phyloP scores from a whole-genome alignment of 805 yeast species.

The Yamadazyma takamatsuzukensis region DNA sequence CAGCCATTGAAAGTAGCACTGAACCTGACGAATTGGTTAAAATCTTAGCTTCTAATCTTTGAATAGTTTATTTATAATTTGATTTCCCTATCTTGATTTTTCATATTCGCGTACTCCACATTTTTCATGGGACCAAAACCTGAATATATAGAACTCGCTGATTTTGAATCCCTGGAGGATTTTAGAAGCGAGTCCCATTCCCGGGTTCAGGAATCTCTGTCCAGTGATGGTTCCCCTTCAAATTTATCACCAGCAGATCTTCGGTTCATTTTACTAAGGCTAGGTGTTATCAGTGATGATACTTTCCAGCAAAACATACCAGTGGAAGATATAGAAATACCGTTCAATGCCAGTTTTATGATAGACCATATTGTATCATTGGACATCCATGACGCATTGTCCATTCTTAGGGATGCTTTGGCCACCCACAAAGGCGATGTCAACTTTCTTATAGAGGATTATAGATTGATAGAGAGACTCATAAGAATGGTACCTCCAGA shows the following conservation, averaged over 20 bases:
- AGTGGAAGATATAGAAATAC: slow-evolving; percentile 10
- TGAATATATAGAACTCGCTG: slow-evolving; percentile 10
- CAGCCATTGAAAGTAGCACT: slow-evolving; percentile 60
- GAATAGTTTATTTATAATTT: slow-evolving; percentile 11
- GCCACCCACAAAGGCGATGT: slow-evolving; percentile 33
- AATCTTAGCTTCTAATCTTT: slow-evolving; percentile 28
- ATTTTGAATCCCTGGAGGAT: background rate
- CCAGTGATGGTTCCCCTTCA: background rate
- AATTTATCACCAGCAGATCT: slow-evolving; percentile 6
- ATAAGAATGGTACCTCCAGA: slow-evolving; percentile 2
- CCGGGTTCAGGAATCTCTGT: background rate
- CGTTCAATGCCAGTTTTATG: slow-evolving; percentile 19
- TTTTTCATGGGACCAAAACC: slow-evolving; percentile 1
- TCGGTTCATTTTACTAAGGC: slow-evolving; percentile 16
- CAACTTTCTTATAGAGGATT: slow-evolving; percentile 34
- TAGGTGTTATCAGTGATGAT: slow-evolving; percentile 24
- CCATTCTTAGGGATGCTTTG: slow-evolving; percentile 31
- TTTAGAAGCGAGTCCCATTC: background rate
- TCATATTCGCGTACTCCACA: slow-evolving; percentile 1
- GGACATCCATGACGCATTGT: slow-evolving; percentile 21
- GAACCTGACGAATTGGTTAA: slow-evolving; percentile 43
- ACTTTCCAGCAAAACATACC: slow-evolving; percentile 5
- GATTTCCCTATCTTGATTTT: background rate
- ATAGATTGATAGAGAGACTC: slow-evolving; percentile 22
- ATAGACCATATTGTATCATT: slow-evolving; percentile 25